Percentiles rank a stretch among this genome's conserved stretches.
Evolutionary conservation across 1,284 basidiomycete species (phyloP).

Genomic region (Papiliotrema flavescens): DNA sequence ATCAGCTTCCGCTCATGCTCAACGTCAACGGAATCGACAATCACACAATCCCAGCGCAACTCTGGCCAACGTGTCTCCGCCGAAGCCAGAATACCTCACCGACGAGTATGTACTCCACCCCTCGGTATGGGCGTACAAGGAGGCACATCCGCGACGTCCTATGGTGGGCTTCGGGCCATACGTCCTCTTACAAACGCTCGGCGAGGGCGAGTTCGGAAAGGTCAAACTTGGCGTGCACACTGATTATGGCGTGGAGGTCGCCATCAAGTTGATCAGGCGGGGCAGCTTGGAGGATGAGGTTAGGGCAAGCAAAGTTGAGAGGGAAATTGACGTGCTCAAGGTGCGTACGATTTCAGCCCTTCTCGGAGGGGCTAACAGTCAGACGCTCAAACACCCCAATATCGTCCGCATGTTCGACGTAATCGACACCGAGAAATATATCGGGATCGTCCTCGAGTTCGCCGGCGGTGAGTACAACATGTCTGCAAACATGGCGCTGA

Average conservation of each 20-base stretch:
- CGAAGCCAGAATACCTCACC: slow-evolving; percentile 41
- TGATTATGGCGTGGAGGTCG: slow-evolving; percentile 97
- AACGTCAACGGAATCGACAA: slow-evolving; percentile 27
- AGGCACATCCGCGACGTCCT: slow-evolving; percentile 74
- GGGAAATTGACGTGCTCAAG: slow-evolving; percentile 95
- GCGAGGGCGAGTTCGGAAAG: slow-evolving; percentile 99
- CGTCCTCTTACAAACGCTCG: slow-evolving; percentile 87
- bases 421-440: slow-evolving; percentile 99
- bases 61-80: slow-evolving; percentile 26
- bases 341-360: slow-evolving; percentile 53
- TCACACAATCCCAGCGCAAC: slow-evolving; percentile 44
- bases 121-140: slow-evolving; percentile 76
- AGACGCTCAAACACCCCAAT: slow-evolving; percentile 95
- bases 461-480: slow-evolving; percentile 61
- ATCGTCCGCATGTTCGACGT: slow-evolving; percentile 98
- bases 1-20: slow-evolving; percentile 9
- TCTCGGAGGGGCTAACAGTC: slow-evolving; percentile 9
- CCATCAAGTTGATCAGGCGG: slow-evolving; percentile 93
- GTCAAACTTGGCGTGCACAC: slow-evolving; percentile 95
- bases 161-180: slow-evolving; percentile 94
- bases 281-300: slow-evolving; percentile 85
- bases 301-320: slow-evolving; percentile 90
- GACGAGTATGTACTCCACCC: slow-evolving; percentile 60
- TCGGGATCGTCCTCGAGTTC: slow-evolving; percentile 98
- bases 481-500: neutral